Conservation (phyloP, 2,329 filamentous ascomycete genomes). For the Periconia macrospinosa region DNA sequence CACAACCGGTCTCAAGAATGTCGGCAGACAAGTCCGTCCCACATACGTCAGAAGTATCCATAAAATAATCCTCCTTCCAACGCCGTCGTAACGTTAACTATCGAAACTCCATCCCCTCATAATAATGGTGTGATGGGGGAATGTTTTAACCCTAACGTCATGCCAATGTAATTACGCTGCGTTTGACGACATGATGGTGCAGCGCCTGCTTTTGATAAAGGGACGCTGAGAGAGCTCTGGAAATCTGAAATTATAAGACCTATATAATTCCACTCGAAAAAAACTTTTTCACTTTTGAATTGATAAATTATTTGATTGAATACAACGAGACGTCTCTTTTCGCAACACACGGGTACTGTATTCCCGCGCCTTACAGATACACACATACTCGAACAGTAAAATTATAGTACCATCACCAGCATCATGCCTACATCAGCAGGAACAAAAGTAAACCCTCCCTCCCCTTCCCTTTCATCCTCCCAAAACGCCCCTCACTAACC, state of each 20-base stretch:
- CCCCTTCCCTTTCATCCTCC: background rate
- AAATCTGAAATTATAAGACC: too few relatives aligned
- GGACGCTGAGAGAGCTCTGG: background rate
- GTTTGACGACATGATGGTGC: background rate
- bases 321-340: too few relatives aligned
- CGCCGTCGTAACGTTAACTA: background rate
- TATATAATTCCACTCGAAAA: too few relatives aligned
- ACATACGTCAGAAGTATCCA: background rate
- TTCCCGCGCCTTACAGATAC: too few relatives aligned
- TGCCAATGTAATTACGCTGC: background rate
- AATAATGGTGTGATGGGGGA: background rate
- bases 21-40: background rate
- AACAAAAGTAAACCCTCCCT: constrained; percentile 18
- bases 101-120: too few relatives aligned
- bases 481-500: background rate
- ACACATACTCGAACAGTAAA: background rate
- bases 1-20: too few relatives aligned
- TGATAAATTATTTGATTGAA: too few relatives aligned
- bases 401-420: background rate
- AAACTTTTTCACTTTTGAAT: too few relatives aligned
- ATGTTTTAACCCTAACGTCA: background rate
- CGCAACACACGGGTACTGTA: too few relatives aligned
- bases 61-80: background rate
- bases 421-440: constrained; percentile 18
- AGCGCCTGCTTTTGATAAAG: background rate